Evolutionary conservation across 2,329 filamentous ascomycete species (phyloP).

Genomic region (Chrysoporthe austroafricana): DNA sequence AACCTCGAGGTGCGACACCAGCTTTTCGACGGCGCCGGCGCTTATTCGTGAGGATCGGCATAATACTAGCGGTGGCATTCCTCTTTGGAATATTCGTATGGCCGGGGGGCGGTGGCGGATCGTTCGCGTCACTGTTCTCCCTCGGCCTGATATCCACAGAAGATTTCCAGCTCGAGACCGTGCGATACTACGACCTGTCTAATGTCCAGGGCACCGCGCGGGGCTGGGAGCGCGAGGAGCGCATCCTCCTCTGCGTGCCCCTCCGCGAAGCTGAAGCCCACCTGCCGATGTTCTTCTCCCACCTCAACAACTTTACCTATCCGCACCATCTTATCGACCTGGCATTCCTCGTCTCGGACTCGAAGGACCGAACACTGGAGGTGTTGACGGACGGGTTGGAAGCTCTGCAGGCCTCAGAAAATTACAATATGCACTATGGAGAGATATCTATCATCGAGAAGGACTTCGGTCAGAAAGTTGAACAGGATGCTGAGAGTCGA

Average conservation of each 20-base stretch:
- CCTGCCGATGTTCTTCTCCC: constrained; percentile 97
- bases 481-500: constrained; percentile 95
- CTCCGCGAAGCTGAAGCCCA: constrained; percentile 91
- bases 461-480: constrained; percentile 97
- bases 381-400: constrained; percentile 77
- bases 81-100: constrained; percentile 78
- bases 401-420: constrained; percentile 76
- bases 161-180: constrained; percentile 84
- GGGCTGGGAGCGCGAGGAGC: constrained; percentile 95
- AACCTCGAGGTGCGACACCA: constrained; percentile 76
- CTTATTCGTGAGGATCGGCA: constrained; percentile 69
- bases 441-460: constrained; percentile 99
- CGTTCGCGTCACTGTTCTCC: constrained; percentile 64
- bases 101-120: constrained; percentile 55
- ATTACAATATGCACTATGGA: constrained; percentile 82
- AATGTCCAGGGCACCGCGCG: constrained; percentile 89
- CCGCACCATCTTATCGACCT: constrained; percentile 95
- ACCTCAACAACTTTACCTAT: constrained; percentile 94
- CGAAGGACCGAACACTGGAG: constrained; percentile 85
- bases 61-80: constrained; percentile 60
- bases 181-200: constrained; percentile 94
- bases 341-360: constrained; percentile 95
- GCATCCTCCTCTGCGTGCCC: constrained; percentile 92
- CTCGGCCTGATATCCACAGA: constrained; percentile 72
- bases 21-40: constrained; percentile 74